Base-by-base conservation (phyloP, 139 green algal species). In the Volvox africanus region DNA sequence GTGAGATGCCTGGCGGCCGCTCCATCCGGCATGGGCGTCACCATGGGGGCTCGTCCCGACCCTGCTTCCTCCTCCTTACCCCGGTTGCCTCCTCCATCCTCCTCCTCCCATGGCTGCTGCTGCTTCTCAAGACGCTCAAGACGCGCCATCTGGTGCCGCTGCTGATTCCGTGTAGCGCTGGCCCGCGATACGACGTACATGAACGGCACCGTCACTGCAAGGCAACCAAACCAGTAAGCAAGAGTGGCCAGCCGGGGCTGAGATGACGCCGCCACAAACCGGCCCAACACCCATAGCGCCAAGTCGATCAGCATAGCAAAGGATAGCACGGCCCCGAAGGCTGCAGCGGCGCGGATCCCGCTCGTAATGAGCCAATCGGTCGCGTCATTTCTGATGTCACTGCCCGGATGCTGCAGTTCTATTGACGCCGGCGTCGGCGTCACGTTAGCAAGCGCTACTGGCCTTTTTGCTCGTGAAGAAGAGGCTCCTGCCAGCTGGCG, bases 201-300 rank as follows among this genome's bases (percentile, higher is more conserved):
- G 44, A 82, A 50, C 1, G 96, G 95, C 79, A 97, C 92, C 13
- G 89, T 77, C 0, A 67, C 78, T 1, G 69, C 94, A 55, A 97
- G 80, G n/a, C 94, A 77, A 0, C 22, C 91, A 9, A 87, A 90
- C 96, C 96, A 98, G 90, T 95, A 97, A 13, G 33, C 80, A 79
- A 97, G 85, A 33, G 96, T 68, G 14, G 77, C 68, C 62, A 94
- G 69, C 13, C 95, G 87, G 44, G 92, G 69, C 33, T 50, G 55
- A 32, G 84, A 82, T 22, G 77, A 87, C 1, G 86, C 92, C 17
- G 91, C 82, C 44, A 96, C 62, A 62, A 95, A 94, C 20, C 55
- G 69, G 9, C 71, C 35, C 82, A 96, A 82, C 71, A 92, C 92
- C 94, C 94, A 96, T 13, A 71, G 28, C 20, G 89, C 92, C 61